Conservation (phyloP, 2,329 filamentous ascomycete genomes). For the Alternaria panax region DNA sequence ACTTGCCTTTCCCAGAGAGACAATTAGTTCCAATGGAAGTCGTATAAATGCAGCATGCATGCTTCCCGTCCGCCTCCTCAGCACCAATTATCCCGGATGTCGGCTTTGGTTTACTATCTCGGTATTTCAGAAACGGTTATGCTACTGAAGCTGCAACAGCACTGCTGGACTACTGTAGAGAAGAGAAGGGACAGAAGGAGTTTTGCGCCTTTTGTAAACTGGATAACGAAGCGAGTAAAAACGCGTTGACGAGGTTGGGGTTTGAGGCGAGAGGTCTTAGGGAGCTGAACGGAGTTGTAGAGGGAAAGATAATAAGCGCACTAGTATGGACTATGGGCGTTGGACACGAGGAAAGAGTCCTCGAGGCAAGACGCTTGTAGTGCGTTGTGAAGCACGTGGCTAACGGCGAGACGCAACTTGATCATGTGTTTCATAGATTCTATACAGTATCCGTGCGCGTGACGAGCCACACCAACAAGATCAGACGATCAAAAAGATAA, state of each 20-base stretch:
- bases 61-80: conserved; percentile 25
- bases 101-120: conserved; percentile 24
- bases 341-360: neutral
- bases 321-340: conserved; percentile 22
- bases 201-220: conserved; percentile 27
- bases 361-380: conserved; percentile 8
- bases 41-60: conserved; percentile 34
- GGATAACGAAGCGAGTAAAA: conserved; percentile 27
- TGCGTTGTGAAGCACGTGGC: neutral
- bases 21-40: conserved; percentile 17
- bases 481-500: too few species aligned
- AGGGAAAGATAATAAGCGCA: neutral
- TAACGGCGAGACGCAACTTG: neutral
- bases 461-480: too few species aligned
- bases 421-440: too few species aligned
- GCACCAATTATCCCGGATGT: conserved; percentile 30
- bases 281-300: neutral
- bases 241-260: conserved; percentile 26
- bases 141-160: conserved; percentile 28
- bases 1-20: neutral
- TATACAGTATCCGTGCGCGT: neutral
- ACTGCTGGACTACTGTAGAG: conserved; percentile 17
- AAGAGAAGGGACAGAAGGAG: conserved; percentile 12
- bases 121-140: conserved; percentile 27
- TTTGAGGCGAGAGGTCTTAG: conserved; percentile 27